Evolutionary conservation across 2,329 filamentous ascomycete genomes (phyloP).

Genomic region (Allantophomopsis cytisporea): DNA sequence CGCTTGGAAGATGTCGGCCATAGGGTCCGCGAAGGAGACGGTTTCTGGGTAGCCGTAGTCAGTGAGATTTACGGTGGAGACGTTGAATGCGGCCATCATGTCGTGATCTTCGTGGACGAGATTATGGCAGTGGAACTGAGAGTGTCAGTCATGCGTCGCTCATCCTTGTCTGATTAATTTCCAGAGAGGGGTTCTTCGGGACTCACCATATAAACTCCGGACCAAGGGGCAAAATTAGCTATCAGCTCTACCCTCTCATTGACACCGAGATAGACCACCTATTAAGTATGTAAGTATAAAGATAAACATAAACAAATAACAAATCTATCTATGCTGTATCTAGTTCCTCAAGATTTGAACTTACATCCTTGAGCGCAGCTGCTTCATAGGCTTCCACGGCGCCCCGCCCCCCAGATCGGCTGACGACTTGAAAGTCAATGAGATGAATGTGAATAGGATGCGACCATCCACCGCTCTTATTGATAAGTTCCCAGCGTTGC

Average conservation of each 20-base stretch:
- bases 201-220: conserved; percentile 33
- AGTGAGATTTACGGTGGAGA: conserved; percentile 4
- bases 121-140: conserved; percentile 21
- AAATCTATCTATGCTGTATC: too few relatives aligned
- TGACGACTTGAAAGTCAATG: conserved; percentile 40
- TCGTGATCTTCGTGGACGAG: conserved; percentile 18
- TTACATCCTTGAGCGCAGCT: conserved; percentile 42
- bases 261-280: conserved; percentile 35
- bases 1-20: conserved; percentile 10
- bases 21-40: conserved; percentile 11
- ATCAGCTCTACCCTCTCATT: conserved; percentile 35
- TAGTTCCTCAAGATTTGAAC: too few relatives aligned
- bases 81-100: conserved; percentile 11
- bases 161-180: not conserved
- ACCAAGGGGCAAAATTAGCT: conserved; percentile 36
- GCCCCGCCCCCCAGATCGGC: conserved; percentile 28
- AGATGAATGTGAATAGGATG: conserved; percentile 45
- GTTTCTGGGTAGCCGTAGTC: conserved; percentile 8
- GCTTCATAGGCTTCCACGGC: conserved; percentile 36
- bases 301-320: too few relatives aligned
- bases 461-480: conserved; percentile 32
- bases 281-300: too few relatives aligned
- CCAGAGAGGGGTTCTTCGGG: conserved; percentile 6
- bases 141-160: not conserved
- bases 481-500: conserved; percentile 34